Base-by-base conservation (phyloP, 2,329 filamentous ascomycete species). In the Trichoderma oligosporum region DNA sequence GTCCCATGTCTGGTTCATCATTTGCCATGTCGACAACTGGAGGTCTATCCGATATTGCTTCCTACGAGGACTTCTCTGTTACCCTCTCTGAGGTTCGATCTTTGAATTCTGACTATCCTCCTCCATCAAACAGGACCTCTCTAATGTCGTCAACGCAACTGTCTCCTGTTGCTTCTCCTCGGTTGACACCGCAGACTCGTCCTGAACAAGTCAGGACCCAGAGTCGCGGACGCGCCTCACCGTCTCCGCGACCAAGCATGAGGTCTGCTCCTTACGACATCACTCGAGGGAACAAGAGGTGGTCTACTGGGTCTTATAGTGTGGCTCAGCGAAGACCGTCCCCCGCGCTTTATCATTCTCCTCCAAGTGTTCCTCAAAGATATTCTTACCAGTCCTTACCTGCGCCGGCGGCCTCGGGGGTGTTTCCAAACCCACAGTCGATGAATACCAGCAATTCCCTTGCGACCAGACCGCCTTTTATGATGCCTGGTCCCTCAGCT, bases 261-360 rank as follows among this genome's bases (percentile, higher is more conserved):
- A 82, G 87, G 60, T 82, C 86, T 38, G 85, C 84, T 16, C 88
- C 88, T 1, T 91, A 91, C 72, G 89, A 90, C 44, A 81, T 78
- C 52, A 45, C 35, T 78, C 77, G 44, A 81, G 86, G 61, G 11
- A 84, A 79, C 68, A 90, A 91, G 76, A 79, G 88, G 63, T 91
- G 88, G 18, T 91, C 88, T 3, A 48, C 42, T 3, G 87, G 87
- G 12, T 89, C 86, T 3, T 89, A 86, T 59, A 84, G 80, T 18
- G 80, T 83, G 1, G 71, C 76, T 18, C 65, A 75, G 81, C 56
- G 77, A 84, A 24, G 51, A 16, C 25, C 39, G 20, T 78, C 83
- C 29, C 80, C 86, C 2, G 83, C 85, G 62, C 77, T 86, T 41
- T 86, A 86, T 69, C 81, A 86, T 61, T 79, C 82, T 60, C 78